Evolutionary conservation across 2,329 filamentous ascomycete species (phyloP), one percentile per base, ranked within the genome.

Genomic region (Monilinia vaccinii-corymbosi): DNA sequence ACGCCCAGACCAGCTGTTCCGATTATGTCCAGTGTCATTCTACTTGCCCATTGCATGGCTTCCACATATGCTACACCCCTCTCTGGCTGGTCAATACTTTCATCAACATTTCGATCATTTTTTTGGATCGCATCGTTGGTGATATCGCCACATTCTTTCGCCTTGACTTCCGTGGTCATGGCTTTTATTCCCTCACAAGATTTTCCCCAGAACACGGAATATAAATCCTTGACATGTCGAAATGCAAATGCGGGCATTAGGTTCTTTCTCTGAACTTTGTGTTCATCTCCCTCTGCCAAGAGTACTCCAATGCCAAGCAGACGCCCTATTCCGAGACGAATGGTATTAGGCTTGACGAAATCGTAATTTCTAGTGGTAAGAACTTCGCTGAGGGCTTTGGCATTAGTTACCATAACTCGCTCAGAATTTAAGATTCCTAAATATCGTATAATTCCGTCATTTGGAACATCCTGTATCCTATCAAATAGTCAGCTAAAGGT

Each of bases 251-350:
- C 89, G 0, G 91, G 91, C 75, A 87, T 83, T 21, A 96, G 81
- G 61, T 87, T 85, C 71, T 88, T 91, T 50, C 92, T 81, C 75
- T 91, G 88, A 67, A 82, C 76, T 75, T 88, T 94, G 73, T 97
- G 93, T 68, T 92, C 89, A 14, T 95, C 89, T n/a, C 92, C 92
- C 73, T 97, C 92, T 2, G 90, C 88, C 13, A 97, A 76, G 42
- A 97, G 74, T 16, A 93, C 76, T 11, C 89, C 88, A 14, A 86
- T 75, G 11, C 90, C 87, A 14, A 93, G 77, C 31, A 91, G 77
- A 25, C 82, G 78, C 1, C 80, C 81, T 4, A 93, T 75, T 1
- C 79, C 78, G 47, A 74, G 73, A 38, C 81, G 76, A 34, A 89
- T 66, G 28, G 77, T 69, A 1, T 67, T 56, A 0, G 87, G 86